Base-by-base conservation (phyloP, 257 asterid species). In the Solanum sitiens region DNA sequence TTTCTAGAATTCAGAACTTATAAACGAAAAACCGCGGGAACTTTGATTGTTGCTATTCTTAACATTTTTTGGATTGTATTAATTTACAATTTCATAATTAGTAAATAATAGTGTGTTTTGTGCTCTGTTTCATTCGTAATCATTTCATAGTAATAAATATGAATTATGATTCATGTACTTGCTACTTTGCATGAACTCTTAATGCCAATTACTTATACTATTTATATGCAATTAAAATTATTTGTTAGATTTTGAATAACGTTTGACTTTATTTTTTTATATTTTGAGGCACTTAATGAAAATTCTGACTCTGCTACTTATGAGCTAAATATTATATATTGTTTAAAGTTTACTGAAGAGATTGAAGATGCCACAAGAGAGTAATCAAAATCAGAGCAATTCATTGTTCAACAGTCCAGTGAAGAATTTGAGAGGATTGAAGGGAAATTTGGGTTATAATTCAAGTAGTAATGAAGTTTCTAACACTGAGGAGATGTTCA, bases 351-450 rank as follows among this genome's bases (percentile, higher is more conserved):
- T n/a, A 50, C 33, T 12, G 53, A 6, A 11, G n/a, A 65, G 13
- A 61, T 61, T 4, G 37, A 91, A 70, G 89, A 94, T 95, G 98
- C 96, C 98, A 30, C 97, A 94, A 86, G 98, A 94, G 89, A 87
- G 75, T 30, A 80, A 67, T 42, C 59, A 47, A 73, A 91, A 79
- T 87, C 47, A 85, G 70, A 79, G 20, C 67, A 83, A 27, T 39
- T 68, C 87, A 65, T 67, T 67, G 30, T 63, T 68, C 65, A 85
- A 1, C 88, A 91, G 95, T 61, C 96, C 98, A n/a, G 86, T 89
- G 90, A 95, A 93, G 94, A 95, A 92, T 70, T 50, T 87, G 87
- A 91, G 98, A 91, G 98, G 98, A 72, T 75, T 94, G 15, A 94
- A 91, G 89, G 90, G 95, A 74, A 74, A 39, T 20, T 89, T 92